Base-by-base conservation (phyloP, 345 rosid genomes). In the Lagerstroemia speciosa region DNA sequence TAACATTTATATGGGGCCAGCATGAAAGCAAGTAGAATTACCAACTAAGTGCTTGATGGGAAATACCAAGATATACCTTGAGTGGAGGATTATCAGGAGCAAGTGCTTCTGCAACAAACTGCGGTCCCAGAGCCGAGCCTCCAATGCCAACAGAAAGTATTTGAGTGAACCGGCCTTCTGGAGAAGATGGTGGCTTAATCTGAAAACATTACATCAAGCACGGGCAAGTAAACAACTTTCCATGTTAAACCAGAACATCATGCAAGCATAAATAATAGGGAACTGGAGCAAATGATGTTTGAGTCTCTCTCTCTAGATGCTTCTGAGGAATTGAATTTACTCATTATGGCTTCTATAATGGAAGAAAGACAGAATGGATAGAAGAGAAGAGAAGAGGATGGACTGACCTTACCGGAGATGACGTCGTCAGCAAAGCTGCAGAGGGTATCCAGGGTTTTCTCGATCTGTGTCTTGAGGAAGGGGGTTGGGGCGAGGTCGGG, bases 51-150 rank as follows among this genome's bases (percentile, higher is more conserved):
- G 31, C 14, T 27, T 10, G 63, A 30, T 14, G 29, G 63, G 12
- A 15, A 62, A 32, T 52, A 27, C 27, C 62, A 19, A 41, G 20
- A 57, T 31, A 33, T 80, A 91, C 97, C 94, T 89, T 88, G 37
- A 94, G 84, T 8, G 95, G 96, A 82, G 99, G 99, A 81, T 91
- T 89, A 77, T 94, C 97, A 32, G 97, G 97, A 57, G 97, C 97
- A 76, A 94, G 78, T 58, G 99, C 99, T 82, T 94, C 97, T 0
- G 99, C 97, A 22, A 94, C 95, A 69, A 94, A 94, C 66, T 94
- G 97, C 17, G 99, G 99, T 67, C 99, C 99, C 60, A 89, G 96
- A 76, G 99, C 96, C 6, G 99, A 94, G 36, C 99, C 99, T 68
- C 99, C 99, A 68, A 94, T 94, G 34, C 99, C 99, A 26, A 94